Conservation (phyloP, 1,284 basidiomycete genomes). For the Pyrrhoderma noxium region DNA sequence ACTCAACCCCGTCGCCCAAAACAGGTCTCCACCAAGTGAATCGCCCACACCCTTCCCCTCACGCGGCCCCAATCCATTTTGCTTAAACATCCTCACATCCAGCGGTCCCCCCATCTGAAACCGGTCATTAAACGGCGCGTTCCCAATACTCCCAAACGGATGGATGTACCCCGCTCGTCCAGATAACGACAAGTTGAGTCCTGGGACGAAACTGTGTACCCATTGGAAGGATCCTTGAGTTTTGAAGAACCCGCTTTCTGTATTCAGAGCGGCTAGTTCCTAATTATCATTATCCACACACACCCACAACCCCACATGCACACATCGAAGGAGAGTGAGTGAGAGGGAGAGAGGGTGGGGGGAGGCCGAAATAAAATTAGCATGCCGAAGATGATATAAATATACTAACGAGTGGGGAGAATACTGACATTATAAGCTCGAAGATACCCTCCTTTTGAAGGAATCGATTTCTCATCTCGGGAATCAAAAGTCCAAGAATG, state of each 20-base stretch:
- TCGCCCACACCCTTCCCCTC: slow-evolving; percentile 64
- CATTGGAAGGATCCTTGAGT: slow-evolving; percentile 59
- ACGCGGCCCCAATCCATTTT: slow-evolving; percentile 79
- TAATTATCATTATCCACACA: slow-evolving; percentile 21
- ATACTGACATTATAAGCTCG: slow-evolving; percentile 47
- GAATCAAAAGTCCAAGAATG: slow-evolving; percentile 78
- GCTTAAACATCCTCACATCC: slow-evolving; percentile 81
- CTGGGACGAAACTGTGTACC: slow-evolving; percentile 46
- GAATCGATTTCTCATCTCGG: slow-evolving; percentile 65
- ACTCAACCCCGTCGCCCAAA: slow-evolving; percentile 80
- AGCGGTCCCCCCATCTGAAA: slow-evolving; percentile 93
- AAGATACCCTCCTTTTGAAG: slow-evolving; percentile 55
- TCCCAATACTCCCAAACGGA: slow-evolving; percentile 27
- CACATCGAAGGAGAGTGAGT: no score
- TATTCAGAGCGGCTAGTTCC: slow-evolving; percentile 76
- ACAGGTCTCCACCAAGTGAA: slow-evolving; percentile 84
- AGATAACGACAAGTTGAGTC: slow-evolving; percentile 44
- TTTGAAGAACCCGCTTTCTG: slow-evolving; percentile 70
- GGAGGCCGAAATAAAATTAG: neutral
- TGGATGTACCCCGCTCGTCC: slow-evolving; percentile 58
- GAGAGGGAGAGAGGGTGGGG: no score
- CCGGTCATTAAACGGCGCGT: slow-evolving; percentile 65
- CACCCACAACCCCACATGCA: no score
- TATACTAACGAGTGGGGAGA: neutral
- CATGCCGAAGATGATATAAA: neutral